Conservation (phyloP, 2,329 filamentous ascomycete species). For the Chrysosporium queenslandicum region DNA sequence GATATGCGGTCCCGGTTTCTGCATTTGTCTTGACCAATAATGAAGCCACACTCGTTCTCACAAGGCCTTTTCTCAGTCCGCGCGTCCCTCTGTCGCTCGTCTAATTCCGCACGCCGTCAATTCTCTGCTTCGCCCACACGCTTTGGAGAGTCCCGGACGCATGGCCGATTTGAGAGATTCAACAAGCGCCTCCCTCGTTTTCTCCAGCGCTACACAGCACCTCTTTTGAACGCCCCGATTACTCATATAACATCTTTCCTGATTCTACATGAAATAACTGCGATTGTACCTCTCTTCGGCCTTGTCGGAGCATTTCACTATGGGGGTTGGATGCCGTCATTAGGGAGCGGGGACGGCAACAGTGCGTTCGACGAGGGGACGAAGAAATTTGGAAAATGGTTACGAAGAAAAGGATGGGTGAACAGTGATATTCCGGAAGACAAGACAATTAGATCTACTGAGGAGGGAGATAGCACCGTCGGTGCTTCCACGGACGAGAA, state of each 20-base stretch:
- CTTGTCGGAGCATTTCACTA: constrained; percentile 74
- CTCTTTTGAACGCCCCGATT: constrained; percentile 64
- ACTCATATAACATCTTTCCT: constrained; percentile 80
- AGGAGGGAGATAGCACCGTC: constrained; percentile 18
- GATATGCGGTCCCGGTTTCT: not conserved
- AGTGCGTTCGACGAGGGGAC: constrained; percentile 49
- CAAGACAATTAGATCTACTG: constrained; percentile 10
- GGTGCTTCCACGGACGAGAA: constrained; percentile 25
- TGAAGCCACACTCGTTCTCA: not conserved
- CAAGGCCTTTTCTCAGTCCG: not conserved
- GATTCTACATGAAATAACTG: constrained; percentile 83
- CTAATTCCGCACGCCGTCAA: not conserved
- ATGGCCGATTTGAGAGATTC: constrained; percentile 27
- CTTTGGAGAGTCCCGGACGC: constrained; percentile 11
- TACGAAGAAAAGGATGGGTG: constrained; percentile 73
- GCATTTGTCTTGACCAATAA: not conserved
- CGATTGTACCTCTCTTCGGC: constrained; percentile 65
- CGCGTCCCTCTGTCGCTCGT: not conserved
- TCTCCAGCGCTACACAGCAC: constrained; percentile 58
- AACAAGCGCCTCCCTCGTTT: constrained; percentile 51
- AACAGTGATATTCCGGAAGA: constrained; percentile 28
- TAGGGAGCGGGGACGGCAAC: constrained; percentile 27
- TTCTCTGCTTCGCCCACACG: constrained; percentile 4
- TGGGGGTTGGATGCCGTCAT: constrained; percentile 58
- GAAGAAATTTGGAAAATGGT: constrained; percentile 66